phyloP scores from a whole-genome alignment of 2,329 filamentous ascomycete species.

The Pseudonectria buxi region DNA sequence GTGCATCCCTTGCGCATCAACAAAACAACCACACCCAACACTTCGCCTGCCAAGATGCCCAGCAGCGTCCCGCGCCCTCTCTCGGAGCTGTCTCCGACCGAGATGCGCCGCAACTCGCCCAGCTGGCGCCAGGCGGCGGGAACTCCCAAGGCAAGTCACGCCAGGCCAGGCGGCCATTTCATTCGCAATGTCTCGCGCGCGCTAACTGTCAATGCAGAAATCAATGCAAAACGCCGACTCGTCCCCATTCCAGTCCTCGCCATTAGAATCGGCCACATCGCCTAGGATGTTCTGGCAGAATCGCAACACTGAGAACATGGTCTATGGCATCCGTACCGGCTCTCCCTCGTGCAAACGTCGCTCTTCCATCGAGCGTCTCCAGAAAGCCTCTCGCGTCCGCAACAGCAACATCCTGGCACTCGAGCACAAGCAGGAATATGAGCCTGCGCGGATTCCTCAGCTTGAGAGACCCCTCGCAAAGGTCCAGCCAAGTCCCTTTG shows the following conservation, averaged over 20 bases:
- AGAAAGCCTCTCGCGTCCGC: conserved; percentile 90
- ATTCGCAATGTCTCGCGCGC: conserved; percentile 14
- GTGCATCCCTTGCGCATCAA: conserved; percentile 74
- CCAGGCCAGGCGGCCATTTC: conserved; percentile 1
- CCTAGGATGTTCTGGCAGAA: conserved; percentile 90
- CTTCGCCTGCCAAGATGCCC: conserved; percentile 58
- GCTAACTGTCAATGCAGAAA: conserved; percentile 46
- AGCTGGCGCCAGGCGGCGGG: conserved; percentile 64
- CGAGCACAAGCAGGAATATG: conserved; percentile 88
- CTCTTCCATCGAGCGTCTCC: conserved; percentile 90
- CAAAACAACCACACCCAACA: conserved; percentile 54
- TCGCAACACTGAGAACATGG: conserved; percentile 71
- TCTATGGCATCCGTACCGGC: conserved; percentile 50
- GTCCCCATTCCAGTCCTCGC: conserved; percentile 80
- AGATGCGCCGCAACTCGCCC: conserved; percentile 84
- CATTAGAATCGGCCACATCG: conserved; percentile 60
- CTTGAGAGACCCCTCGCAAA: conserved; percentile 78
- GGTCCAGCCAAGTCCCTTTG: conserved; percentile 66
- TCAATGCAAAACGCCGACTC: conserved; percentile 64
- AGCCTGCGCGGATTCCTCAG: conserved; percentile 68
- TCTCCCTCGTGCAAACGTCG: conserved; percentile 70
- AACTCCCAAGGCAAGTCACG: conserved; percentile 30
- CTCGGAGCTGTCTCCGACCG: conserved; percentile 80
- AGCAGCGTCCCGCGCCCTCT: conserved; percentile 64
- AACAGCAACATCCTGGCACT: conserved; percentile 96